Evolutionary conservation across 768 basidiomycete species (phyloP), one percentile per base, ranked within the genome.

Genomic region (Tephrocybe sp.): DNA sequence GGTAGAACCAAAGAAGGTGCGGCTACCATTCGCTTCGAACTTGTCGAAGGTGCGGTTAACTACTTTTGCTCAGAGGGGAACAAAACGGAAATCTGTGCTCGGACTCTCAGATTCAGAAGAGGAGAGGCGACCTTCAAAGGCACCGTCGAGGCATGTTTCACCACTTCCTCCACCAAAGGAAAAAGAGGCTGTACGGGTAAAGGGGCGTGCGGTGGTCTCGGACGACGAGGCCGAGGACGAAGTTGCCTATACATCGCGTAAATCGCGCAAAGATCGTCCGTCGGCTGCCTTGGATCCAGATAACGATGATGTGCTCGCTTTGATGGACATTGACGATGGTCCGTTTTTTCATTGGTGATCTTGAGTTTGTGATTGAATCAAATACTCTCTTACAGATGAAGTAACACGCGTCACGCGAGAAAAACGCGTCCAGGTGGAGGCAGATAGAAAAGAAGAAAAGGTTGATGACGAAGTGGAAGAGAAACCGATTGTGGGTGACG

Each of bases 251-350:
- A 65, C 39, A 38, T 59, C 20, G 62, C 70, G 45, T 74, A 72
- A 60, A 58, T 68, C 39, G 69, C 65, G 62, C 51, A 54, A 45
- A 65, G 65, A 52, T 48, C 49, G 57, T 43, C 53, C 56, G 31
- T 54, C 57, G 31, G 67, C 62, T 39, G 58, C 59, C 47, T 58
- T 63, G 30, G 74, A 72, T 57, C 64, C 65, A 2, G 71, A 73
- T 22, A 72, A 71, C 8, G 78, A 82, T 51, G 79, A 78, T 9
- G 68, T 72, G 10, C 72, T 71, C 38, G 84, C 79, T 9, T 77
- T 89, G 72, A 88, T 89, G 87, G 87, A 90, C 45, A 76, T 89
- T 48, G 87, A 88, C 49, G 88, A 89, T 59, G 81, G 88, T 85
- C 54, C 13, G 70, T 20, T 13, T 20, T 47, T 6, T 51, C 16